Evolutionary conservation across 768 basidiomycete species (phyloP), one percentile per base, ranked within the genome.

Genomic region (Boletus pseudopeckii): DNA sequence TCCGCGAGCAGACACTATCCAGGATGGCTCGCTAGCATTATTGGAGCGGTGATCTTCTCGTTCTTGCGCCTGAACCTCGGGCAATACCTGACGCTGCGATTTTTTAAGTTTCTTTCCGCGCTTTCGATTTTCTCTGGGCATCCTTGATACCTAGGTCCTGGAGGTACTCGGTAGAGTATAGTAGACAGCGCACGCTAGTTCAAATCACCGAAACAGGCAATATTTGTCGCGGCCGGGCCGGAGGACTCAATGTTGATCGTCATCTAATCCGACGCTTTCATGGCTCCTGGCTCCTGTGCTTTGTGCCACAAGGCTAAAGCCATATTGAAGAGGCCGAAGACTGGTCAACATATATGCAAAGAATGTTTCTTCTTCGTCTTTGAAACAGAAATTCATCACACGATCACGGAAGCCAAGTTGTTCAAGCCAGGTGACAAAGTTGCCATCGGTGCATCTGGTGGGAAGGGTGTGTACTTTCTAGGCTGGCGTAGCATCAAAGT

Each of bases 381-480:
- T 63, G 97, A 99, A 77, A 96, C 93, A 1, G 97, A 99, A 69
- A 87, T 99, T 28, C 97, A 99, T 75, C 88, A 95, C 68, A 98
- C 97, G 1, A 98, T 98, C 66, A 84, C 77, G 7, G 80, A 90
- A 63, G 82, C 91, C 11, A 75, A 76, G 51, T 77, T 99, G 4
- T 99, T 99, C 78, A 85, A 84, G 65, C 77, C 84, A 11, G 92
- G 95, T 33, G 93, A 99, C 73, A 79, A 83, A 58, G 93, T 99
- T 37, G 97, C 97, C 24, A 98, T 99, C 54, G 97, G 97, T 32
- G 97, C 97, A 49, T 97, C 93, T 48, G 97, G 97, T 43, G 97
- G 97, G 42, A 99, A 99, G 81, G 96, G 96, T 92, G 42, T 48
- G 77, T 48, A 13, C 30, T 61, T 8, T 44, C 17, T 38, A 15